Evolutionary conservation across 805 yeast species (phyloP).

Genomic region (Nakazawaea pomicola): DNA sequence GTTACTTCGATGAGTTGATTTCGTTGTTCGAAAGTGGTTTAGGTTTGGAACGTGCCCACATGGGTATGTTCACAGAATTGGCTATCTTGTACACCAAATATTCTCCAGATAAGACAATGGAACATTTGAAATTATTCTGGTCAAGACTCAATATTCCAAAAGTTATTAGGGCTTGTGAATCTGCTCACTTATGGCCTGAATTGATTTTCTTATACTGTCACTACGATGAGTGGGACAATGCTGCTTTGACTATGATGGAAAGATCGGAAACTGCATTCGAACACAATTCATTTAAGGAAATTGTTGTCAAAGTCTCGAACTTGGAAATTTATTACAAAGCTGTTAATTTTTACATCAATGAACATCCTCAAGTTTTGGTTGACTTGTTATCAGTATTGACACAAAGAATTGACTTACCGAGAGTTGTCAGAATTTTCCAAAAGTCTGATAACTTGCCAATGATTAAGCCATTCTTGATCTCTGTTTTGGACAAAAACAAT

Average conservation of each 20-base stretch:
- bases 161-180: conserved; percentile 90
- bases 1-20: conserved; percentile 87
- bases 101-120: conserved; percentile 86
- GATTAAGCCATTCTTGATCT: conserved; percentile 90
- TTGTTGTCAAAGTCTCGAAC: conserved; percentile 90
- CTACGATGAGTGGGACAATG: conserved; percentile 99
- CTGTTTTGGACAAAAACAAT: conserved; percentile 86
- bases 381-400: conserved; percentile 81
- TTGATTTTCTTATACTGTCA: conserved; percentile 94
- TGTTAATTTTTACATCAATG: conserved; percentile 86
- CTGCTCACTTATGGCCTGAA: conserved; percentile 94
- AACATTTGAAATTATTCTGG: conserved; percentile 96
- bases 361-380: conserved; percentile 85
- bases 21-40: conserved; percentile 93
- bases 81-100: conserved; percentile 89
- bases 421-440: conserved; percentile 91
- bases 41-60: conserved; percentile 96
- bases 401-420: conserved; percentile 87
- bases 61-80: conserved; percentile 99
- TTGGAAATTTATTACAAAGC: conserved; percentile 97
- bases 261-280: conserved; percentile 90
- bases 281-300: conserved; percentile 90
- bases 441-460: conserved; percentile 94
- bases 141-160: conserved; percentile 97
- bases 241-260: conserved; percentile 94